A percentile compares a stretch with the other conserved stretches of the same genome.
Evolutionary conservation across 192 early-diverging fungal genomes (phyloP).

Genomic region (Spinellus fusiger): DNA sequence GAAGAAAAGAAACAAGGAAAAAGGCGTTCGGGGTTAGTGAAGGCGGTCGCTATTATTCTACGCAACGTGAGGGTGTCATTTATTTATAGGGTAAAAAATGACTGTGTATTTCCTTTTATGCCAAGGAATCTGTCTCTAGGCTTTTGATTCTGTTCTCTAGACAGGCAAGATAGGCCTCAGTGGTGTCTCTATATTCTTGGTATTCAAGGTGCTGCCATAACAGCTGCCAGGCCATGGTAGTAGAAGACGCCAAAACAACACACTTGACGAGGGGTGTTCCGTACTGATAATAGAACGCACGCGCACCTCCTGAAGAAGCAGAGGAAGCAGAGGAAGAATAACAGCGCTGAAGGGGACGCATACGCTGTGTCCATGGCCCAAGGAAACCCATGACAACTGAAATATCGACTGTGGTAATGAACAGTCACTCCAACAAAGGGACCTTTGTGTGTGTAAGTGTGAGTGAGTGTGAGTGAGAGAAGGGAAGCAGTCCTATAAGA

Average conservation of each 20-base stretch:
- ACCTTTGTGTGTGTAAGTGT: too few relatives aligned
- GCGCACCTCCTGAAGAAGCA: not conserved
- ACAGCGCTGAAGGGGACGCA: not conserved
- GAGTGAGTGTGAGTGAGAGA: too few relatives aligned
- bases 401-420: too few relatives aligned
- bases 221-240: slow-evolving; percentile 20
- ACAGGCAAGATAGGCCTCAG: slow-evolving; percentile 11
- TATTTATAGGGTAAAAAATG: not conserved
- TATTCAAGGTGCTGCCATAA: slow-evolving; percentile 29
- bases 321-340: not conserved
- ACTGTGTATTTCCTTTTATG: not conserved
- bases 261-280: slow-evolving; percentile 30
- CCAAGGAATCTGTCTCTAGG: slow-evolving; percentile 7
- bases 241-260: slow-evolving; percentile 20
- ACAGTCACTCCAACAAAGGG: too few relatives aligned
- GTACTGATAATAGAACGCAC: slow-evolving; percentile 27
- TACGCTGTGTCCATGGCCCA: not conserved
- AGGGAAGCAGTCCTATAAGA: too few relatives aligned
- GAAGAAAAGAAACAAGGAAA: too few relatives aligned
- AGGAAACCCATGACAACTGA: not conserved
- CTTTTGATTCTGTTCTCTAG: slow-evolving; percentile 22
- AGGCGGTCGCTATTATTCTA: too few relatives aligned
- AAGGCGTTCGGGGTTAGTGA: too few relatives aligned
- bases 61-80: too few relatives aligned
- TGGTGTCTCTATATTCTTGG: slow-evolving; percentile 25